phyloP scores from a whole-genome alignment of 2,329 filamentous ascomycete species.

The Aspergillus cejpii region DNA sequence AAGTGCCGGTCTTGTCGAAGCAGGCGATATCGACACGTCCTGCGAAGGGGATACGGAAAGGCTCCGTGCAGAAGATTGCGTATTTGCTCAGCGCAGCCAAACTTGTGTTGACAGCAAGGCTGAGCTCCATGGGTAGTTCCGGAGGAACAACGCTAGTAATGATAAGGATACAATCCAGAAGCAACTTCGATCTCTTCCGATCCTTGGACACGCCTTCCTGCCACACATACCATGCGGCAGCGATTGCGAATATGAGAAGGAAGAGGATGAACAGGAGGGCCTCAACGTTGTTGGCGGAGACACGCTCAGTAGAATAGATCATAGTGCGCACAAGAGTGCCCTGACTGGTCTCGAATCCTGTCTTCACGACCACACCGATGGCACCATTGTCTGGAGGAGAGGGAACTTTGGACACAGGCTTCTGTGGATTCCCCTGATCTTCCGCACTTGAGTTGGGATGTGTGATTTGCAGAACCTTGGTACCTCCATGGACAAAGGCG shows the following conservation, averaged over 20 bases:
- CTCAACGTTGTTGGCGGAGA: constrained; percentile 96
- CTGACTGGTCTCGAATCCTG: constrained; percentile 96
- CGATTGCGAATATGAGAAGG: constrained; percentile 89
- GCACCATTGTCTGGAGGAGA: constrained; percentile 88
- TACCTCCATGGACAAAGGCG: constrained; percentile 91
- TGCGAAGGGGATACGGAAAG: constrained; percentile 94
- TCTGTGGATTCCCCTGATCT: constrained; percentile 55
- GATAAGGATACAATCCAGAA: constrained; percentile 95
- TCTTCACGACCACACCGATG: constrained; percentile 91
- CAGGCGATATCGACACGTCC: constrained; percentile 93
- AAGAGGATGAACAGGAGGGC: constrained; percentile 97
- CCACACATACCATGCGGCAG: constrained; percentile 99
- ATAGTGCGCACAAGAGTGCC: constrained; percentile 96
- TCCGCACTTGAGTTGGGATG: constrained; percentile 69
- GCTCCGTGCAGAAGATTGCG: constrained; percentile 97
- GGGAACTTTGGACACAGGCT: constrained; percentile 68
- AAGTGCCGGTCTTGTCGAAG: constrained; percentile 96
- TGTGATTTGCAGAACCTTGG: constrained; percentile 92
- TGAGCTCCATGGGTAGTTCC: constrained; percentile 96
- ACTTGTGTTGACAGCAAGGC: constrained; percentile 94
- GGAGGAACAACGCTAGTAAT: constrained; percentile 97
- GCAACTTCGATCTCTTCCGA: constrained; percentile 91
- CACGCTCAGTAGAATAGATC: constrained; percentile 98
- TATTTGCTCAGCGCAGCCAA: constrained; percentile 88
- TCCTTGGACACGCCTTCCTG: constrained; percentile 90